Base-by-base conservation (phyloP, 257 asterid species). In the Haberlea rhodopensis region DNA sequence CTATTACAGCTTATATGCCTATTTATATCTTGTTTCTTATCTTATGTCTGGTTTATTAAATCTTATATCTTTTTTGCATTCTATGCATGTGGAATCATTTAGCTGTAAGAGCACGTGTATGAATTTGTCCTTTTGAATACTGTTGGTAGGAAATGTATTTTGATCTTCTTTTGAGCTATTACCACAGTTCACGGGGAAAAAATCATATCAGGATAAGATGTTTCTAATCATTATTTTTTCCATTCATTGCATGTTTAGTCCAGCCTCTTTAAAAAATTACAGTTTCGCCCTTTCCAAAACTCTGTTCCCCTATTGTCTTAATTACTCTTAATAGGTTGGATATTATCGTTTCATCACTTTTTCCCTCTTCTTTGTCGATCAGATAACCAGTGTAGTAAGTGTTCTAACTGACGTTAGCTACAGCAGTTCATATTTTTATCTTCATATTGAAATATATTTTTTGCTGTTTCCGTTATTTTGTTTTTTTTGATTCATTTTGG, bases 1-100 rank as follows among this genome's bases (percentile, higher is more conserved):
- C 62, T 75, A 46, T 4, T 71, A 19, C 48, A 58, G 66, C 56
- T 69, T 65, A 43, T 57, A 23, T 70, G 62, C 43, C 67, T 51
- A 27, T 57, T 43, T 45, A 62, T 49, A 11, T 71, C 57, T 61
- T 56, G 34, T 34, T 53, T 65, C 25, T 51, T 60, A 32, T 59
- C 55, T 62, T 70, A 8, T 68, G 63, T 57, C 59, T 72, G 20
- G 19, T 57, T 22, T 40, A 7, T 24, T 48, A 16, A 55, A 22
- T 63, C 52, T 34, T 62, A n/a, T 20, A 32, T 65, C 16, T 45
- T 32, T 37, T 37, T 10, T 37, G 48, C 18, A 13, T 37, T 37
- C 48, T 37, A 37, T 37, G 18, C 18, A 3, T 37, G n/a, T n/a
- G n/a, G n/a, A n/a, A n/a, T n/a, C n/a, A n/a, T n/a, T n/a, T n/a